Evolutionary conservation across 2,329 filamentous ascomycete species (phyloP).

Genomic region (Calonectria henricotiae): DNA sequence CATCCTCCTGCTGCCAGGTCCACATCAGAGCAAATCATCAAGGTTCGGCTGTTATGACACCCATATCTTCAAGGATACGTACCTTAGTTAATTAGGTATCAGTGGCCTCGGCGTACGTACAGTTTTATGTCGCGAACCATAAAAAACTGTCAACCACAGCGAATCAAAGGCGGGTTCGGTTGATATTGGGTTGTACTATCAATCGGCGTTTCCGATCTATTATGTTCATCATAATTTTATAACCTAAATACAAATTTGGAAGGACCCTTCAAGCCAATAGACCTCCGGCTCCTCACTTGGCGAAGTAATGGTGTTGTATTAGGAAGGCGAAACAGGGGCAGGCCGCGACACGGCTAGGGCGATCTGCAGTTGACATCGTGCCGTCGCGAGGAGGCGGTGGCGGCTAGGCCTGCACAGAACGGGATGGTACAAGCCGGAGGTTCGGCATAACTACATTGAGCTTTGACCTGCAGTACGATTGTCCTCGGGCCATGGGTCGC

Average conservation of each 20-base stretch:
- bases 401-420: slow-evolving; percentile 15
- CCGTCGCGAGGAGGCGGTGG: slow-evolving; percentile 8
- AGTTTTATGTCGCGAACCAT: no score
- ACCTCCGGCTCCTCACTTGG: background rate
- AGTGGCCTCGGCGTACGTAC: background rate
- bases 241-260: background rate
- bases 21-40: background rate
- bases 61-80: background rate
- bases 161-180: background rate
- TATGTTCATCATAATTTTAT: background rate
- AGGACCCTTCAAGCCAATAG: background rate
- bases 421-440: slow-evolving; percentile 14
- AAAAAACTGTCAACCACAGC: background rate
- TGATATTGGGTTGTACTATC: background rate
- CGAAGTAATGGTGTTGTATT: background rate
- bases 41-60: no score
- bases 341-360: background rate
- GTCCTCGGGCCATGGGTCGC: slow-evolving; percentile 3
- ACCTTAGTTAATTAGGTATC: no score
- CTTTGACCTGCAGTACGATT: slow-evolving; percentile 2
- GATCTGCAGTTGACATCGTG: slow-evolving; percentile 22
- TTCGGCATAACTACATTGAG: slow-evolving; percentile 7
- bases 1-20: background rate
- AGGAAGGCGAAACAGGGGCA: background rate
- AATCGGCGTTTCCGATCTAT: background rate